phyloP scores from a whole-genome alignment of 495 filamentous ascomycete species.

The Coniosporium apollinis region DNA sequence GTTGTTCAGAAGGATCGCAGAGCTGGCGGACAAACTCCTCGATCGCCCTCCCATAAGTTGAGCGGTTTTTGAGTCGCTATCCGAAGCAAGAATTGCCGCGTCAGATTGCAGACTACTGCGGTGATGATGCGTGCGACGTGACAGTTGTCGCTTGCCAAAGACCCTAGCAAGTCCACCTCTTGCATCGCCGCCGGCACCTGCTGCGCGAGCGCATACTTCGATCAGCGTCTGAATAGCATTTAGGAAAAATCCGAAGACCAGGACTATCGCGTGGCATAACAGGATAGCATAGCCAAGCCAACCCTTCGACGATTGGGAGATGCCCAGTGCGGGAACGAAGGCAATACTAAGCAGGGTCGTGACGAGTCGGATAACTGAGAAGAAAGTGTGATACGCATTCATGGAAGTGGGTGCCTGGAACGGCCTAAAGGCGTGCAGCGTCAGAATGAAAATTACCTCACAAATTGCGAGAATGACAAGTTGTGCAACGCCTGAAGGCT shows the following conservation, averaged over 20 bases:
- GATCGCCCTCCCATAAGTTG: constrained; percentile 49
- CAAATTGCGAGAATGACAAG: constrained; percentile 82
- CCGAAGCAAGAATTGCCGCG: constrained; percentile 57
- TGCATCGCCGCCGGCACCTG: constrained; percentile 64
- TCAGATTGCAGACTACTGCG: constrained; percentile 66
- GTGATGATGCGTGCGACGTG: constrained; percentile 45
- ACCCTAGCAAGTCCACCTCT: constrained; percentile 77
- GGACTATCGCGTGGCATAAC: constrained; percentile 64
- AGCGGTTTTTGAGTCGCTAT: constrained; percentile 46
- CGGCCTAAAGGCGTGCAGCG: constrained; percentile 74
- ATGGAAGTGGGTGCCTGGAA: constrained; percentile 90
- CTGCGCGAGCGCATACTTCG: constrained; percentile 65
- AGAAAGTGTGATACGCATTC: constrained; percentile 85
- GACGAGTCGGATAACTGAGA: constrained; percentile 59
- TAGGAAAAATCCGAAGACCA: constrained; percentile 87
- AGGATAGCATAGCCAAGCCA: constrained; percentile 95
- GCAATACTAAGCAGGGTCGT: constrained; percentile 70
- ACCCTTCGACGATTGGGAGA: constrained; percentile 60
- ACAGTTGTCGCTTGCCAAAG: constrained; percentile 85
- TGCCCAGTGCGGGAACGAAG: constrained; percentile 67
- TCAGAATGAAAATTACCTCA: constrained; percentile 80
- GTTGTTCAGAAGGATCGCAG: constrained; percentile 51
- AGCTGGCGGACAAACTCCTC: constrained; percentile 72
- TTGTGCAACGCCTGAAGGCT: constrained; percentile 85
- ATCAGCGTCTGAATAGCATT: constrained; percentile 81